phyloP scores from a whole-genome alignment of 768 basidiomycete species.

The Mycena filopes region DNA sequence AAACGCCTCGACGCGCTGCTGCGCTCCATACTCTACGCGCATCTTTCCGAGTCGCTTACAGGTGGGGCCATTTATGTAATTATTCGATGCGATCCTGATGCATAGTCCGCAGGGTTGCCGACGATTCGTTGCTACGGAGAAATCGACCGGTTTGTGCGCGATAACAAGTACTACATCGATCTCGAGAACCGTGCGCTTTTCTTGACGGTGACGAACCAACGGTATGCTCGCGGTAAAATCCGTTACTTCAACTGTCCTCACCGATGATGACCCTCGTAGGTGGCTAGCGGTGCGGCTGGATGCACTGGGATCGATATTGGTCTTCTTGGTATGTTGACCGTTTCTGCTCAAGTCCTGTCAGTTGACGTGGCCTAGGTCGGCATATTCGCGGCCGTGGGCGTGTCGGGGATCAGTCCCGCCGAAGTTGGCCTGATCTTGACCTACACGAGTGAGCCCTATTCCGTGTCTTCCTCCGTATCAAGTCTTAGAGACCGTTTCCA shows the following conservation, averaged over 20 bases:
- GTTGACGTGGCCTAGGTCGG: conserved; percentile 57
- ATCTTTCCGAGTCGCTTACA: conserved; percentile 80
- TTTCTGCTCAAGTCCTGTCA: not conserved
- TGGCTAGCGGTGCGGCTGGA: conserved; percentile 82
- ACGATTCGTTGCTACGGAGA: conserved; percentile 82
- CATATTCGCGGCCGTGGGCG: conserved; percentile 67
- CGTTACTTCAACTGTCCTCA: too few relatives aligned
- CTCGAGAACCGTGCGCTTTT: conserved; percentile 79
- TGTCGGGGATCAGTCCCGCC: conserved; percentile 68
- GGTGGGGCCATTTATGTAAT: conserved; percentile 43
- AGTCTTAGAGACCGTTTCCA: conserved; percentile 24
- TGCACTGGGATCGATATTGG: conserved; percentile 69
- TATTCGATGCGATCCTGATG: too few relatives aligned
- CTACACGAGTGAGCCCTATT: conserved; percentile 59
- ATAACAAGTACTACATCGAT: conserved; percentile 76
- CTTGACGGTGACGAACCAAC: conserved; percentile 74
- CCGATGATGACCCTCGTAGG: conserved; percentile 39
- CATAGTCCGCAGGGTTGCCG: conserved; percentile 55
- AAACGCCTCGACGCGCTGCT: conserved; percentile 74
- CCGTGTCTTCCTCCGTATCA: not conserved
- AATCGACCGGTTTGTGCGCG: conserved; percentile 65
- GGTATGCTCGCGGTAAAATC: conserved; percentile 41
- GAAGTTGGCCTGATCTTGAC: conserved; percentile 80
- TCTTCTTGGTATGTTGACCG: conserved; percentile 54
- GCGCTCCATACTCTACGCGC: conserved; percentile 78